Conservation (phyloP, 2,329 filamentous ascomycete species). For the Fusarium nanum region DNA sequence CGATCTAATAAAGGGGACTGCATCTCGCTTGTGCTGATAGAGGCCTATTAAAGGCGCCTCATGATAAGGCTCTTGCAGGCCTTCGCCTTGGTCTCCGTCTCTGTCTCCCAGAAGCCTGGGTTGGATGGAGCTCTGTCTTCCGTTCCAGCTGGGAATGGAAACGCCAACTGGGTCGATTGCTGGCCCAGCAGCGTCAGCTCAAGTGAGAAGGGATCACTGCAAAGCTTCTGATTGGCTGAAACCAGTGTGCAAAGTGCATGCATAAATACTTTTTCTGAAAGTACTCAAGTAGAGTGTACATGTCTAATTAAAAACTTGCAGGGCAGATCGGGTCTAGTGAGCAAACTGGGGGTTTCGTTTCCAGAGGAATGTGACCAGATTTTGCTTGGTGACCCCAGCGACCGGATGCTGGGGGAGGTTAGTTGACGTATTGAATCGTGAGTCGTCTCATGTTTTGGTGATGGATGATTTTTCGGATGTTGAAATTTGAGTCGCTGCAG, state of each 20-base stretch:
- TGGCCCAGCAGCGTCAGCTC: constrained; percentile 35
- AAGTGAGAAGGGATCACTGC: constrained; percentile 11
- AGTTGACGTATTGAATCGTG: constrained; percentile 17
- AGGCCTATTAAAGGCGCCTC: background rate
- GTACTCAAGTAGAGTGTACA: constrained; percentile 24
- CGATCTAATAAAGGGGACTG: constrained; percentile 2
- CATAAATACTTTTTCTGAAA: constrained; percentile 39
- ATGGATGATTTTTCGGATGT: constrained; percentile 6
- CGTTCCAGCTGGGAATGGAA: constrained; percentile 5
- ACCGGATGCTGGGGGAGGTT: constrained; percentile 25
- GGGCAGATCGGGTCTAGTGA: constrained; percentile 32
- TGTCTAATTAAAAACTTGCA: constrained; percentile 35
- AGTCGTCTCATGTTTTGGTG: constrained; percentile 17
- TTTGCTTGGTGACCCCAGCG: constrained; percentile 38
- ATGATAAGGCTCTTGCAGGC: background rate
- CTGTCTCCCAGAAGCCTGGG: background rate
- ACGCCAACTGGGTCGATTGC: constrained; percentile 19
- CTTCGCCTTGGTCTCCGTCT: background rate
- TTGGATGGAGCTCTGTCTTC: constrained; percentile 2
- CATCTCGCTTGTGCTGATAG: constrained; percentile 11
- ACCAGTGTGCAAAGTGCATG: constrained; percentile 44
- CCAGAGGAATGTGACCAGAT: constrained; percentile 45
- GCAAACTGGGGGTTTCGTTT: constrained; percentile 36
- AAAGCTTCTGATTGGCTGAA: constrained; percentile 11
- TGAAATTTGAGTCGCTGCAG: background rate